Evolutionary conservation across 1,139 yeast species (phyloP), one percentile per base, ranked within the genome.

Genomic region (Spencermartinsiella ligniputridi): DNA sequence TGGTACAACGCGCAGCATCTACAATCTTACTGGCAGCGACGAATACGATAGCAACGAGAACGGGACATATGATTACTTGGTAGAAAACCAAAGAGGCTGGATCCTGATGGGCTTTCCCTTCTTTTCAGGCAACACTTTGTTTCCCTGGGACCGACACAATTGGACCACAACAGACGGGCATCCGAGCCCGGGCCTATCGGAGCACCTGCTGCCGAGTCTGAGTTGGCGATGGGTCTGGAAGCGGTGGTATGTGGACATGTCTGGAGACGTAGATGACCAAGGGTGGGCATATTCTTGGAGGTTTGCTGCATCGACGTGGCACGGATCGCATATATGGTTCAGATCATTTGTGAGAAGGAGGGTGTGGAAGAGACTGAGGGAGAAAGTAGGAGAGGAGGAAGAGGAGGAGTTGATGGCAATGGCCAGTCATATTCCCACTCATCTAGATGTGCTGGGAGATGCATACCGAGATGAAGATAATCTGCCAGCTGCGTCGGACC

Each of bases 201-300:
- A 76, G 45, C 76, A 71, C 46, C 80, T 85, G 1, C 67, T 82
- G 16, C 92, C 94, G 0, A 86, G 80, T 50, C 67, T 76, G 35
- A 62, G 72, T 42, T 84, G 92, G 94, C 62, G 64, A 46, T 84
- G 94, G 94, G 60, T 66, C 20, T 84, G 94, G 94, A 70, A 71
- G 30, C 62, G 69, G 24, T 84, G 92, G 94, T 81, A 81, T 55
- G 78, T 82, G 9, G 71, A 82, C 52, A 83, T 83, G 94, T 66
- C 76, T 27, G 71, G 74, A 38, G 89, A 83, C 54, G 79, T 82
- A 13, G 94, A 84, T 59, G 88, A 82, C 52, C 83, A 81, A 52
- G 94, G 94, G 1, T 84, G 94, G 92, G 62, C 77, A 19, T 84
- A 84, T 57, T 72, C 83, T 27, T 57, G 67, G 57, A 45, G 61